A percentile compares a stretch with the other conserved stretches of the same genome.
phyloP scores from a whole-genome alignment of 768 basidiomycete species.

The Amanita exitialis region DNA sequence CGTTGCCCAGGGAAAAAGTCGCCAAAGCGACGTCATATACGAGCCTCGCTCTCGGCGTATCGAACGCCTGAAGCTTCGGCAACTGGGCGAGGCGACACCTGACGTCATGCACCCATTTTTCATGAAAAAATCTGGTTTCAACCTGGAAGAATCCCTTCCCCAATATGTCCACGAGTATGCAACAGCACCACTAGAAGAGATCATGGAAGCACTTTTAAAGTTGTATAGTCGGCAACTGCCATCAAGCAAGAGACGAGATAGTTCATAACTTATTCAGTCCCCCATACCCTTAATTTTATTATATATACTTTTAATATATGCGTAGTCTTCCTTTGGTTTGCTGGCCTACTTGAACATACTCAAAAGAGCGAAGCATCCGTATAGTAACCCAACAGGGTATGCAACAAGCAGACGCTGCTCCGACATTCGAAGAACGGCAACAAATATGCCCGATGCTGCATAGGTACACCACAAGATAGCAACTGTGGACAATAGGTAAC shows the following conservation, averaged over 20 bases:
- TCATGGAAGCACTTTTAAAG: conserved; percentile 70
- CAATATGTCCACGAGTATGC: conserved; percentile 85
- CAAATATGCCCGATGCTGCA: conserved; percentile 91
- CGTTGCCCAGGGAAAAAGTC: background rate
- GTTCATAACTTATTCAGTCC: background rate
- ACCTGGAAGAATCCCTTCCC: conserved; percentile 74
- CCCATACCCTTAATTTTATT: conserved; percentile 1
- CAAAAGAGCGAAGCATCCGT: conserved; percentile 88
- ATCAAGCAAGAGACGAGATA: conserved; percentile 4
- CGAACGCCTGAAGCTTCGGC: conserved; percentile 75
- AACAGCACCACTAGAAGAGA: conserved; percentile 71
- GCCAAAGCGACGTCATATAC: conserved; percentile 31
- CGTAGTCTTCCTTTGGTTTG: background rate
- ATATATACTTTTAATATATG: conserved; percentile 8
- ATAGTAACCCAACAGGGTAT: conserved; percentile 90
- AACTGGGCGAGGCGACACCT: conserved; percentile 82
- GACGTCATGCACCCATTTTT: conserved; percentile 85
- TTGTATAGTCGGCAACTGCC: conserved; percentile 69
- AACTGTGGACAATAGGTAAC: conserved; percentile 72
- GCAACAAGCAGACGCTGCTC: conserved; percentile 92
- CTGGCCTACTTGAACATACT: conserved; percentile 67
- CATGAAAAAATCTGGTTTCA: conserved; percentile 79
- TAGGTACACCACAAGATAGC: conserved; percentile 97
- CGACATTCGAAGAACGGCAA: conserved; percentile 90
- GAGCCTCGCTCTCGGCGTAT: conserved; percentile 51